A percentile compares a stretch with the other conserved stretches of the same genome.
These are phyloP conservation scores for Salvia rosmarinus DNA, from an alignment of 257 asterid species.

Conservation along the genomic window DNA sequence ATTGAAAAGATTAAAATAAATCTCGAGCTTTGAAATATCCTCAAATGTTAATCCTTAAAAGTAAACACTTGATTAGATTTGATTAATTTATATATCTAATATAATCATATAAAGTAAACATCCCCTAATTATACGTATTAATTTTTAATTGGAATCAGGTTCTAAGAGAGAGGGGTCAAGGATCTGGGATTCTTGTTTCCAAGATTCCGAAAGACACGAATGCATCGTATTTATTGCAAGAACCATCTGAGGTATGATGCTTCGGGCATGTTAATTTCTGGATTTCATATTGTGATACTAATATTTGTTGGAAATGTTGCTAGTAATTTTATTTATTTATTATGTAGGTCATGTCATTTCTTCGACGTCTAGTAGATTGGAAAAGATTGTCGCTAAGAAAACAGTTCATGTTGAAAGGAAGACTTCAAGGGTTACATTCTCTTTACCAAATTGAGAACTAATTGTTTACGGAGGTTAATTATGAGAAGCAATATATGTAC, in stretches of 20 bases:
- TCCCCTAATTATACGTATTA: background rate
- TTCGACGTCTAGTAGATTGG: constrained; percentile 81
- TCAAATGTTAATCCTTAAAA: no score
- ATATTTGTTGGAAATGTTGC: no score
- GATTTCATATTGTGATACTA: background rate
- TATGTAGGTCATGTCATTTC: constrained; percentile 75
- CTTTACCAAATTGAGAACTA: constrained; percentile 36
- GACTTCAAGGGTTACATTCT: constrained; percentile 54
- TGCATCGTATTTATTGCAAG: constrained; percentile 84
- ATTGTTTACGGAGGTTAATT: constrained; percentile 21
- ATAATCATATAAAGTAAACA: no score
- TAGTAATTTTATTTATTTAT: background rate
- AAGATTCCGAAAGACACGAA: constrained; percentile 76
- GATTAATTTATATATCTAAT: no score
- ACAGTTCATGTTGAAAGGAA: constrained; percentile 51
- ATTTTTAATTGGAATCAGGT: constrained; percentile 47
- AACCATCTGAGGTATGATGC: constrained; percentile 73
- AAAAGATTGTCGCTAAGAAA: constrained; percentile 51
- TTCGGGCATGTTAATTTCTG: background rate
- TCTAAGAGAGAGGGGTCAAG: constrained; percentile 75
- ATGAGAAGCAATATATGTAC: constrained; percentile 13
- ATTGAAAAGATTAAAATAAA: no score
- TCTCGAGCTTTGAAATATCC: no score
- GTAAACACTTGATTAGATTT: no score
- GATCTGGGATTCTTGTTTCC: constrained; percentile 89